Percentiles rank a stretch among this genome's conserved stretches.
These are phyloP conservation scores for Yarrowia sp. DNA, from an alignment of 805 yeast species.

Conservation along the genomic window DNA sequence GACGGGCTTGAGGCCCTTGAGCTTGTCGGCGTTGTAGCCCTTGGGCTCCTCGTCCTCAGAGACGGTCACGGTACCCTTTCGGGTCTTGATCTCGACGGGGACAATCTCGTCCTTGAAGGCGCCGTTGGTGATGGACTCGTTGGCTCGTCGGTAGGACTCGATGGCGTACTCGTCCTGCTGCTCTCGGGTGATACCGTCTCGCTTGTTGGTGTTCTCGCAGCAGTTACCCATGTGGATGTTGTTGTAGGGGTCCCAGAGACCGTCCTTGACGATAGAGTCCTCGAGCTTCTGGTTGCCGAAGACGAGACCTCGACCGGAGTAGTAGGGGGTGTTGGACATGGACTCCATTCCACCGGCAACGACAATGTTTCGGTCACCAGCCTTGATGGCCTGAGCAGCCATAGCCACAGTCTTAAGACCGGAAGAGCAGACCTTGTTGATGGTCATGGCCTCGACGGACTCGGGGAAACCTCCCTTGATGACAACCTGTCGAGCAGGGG, in stretches of 20 bases:
- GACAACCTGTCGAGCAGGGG: slow-evolving; percentile 97
- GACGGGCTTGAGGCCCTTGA: slow-evolving; percentile 78
- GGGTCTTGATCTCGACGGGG: slow-evolving; percentile 69
- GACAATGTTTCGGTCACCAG: slow-evolving; percentile 81
- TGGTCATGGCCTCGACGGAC: slow-evolving; percentile 76
- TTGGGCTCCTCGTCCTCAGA: slow-evolving; percentile 72
- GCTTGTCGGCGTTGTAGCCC: slow-evolving; percentile 65
- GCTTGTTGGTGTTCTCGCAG: slow-evolving; percentile 89
- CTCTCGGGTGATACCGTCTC: slow-evolving; percentile 69
- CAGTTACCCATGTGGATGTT: slow-evolving; percentile 88
- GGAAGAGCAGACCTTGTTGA: slow-evolving; percentile 95
- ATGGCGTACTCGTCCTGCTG: slow-evolving; percentile 84
- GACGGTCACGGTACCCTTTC: slow-evolving; percentile 67
- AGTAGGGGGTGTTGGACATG: slow-evolving; percentile 92
- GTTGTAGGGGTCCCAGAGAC: slow-evolving; percentile 84
- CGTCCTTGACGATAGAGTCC: slow-evolving; percentile 71
- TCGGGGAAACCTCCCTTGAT: slow-evolving; percentile 80
- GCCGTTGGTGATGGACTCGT: slow-evolving; percentile 64
- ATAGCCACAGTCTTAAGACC: slow-evolving; percentile 85
- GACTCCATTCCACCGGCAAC: slow-evolving; percentile 96
- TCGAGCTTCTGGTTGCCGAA: slow-evolving; percentile 52
- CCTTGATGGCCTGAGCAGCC: slow-evolving; percentile 81
- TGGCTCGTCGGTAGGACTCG: slow-evolving; percentile 76
- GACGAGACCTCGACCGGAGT: slow-evolving; percentile 64
- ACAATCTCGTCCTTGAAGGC: slow-evolving; percentile 74